phyloP scores from a whole-genome alignment of 2,329 filamentous ascomycete species.

The Stagonosporopsis chrysanthemi region DNA sequence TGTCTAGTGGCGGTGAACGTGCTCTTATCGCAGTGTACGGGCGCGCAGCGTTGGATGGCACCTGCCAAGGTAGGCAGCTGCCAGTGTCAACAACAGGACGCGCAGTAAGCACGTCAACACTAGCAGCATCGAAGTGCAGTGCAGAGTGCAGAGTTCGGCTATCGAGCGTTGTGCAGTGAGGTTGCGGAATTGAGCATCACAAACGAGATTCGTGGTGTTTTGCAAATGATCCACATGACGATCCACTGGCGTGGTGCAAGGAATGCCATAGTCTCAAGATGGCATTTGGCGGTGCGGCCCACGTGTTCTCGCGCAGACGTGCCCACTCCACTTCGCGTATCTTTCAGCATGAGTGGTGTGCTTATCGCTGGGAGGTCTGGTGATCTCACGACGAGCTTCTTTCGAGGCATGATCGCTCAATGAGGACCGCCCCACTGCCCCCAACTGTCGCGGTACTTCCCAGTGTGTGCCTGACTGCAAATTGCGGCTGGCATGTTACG shows the following conservation, averaged over 20 bases:
- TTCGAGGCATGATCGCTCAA: slow-evolving; percentile 12
- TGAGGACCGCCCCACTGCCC: slow-evolving; percentile 3
- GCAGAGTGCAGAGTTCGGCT: background rate
- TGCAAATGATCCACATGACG: slow-evolving; percentile 14
- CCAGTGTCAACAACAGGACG: slow-evolving; percentile 3
- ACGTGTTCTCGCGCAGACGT: slow-evolving; percentile 22
- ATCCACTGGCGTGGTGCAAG: slow-evolving; percentile 11
- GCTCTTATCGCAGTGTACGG: slow-evolving; percentile 14
- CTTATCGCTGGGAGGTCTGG: slow-evolving; percentile 17
- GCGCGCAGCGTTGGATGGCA: slow-evolving; percentile 11
- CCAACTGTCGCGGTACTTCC: slow-evolving; percentile 5
- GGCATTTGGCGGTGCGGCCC: slow-evolving; percentile 13
- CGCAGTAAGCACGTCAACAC: slow-evolving; percentile 8
- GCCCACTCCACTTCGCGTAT: slow-evolving; percentile 17
- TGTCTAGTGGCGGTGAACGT: slow-evolving; percentile 19
- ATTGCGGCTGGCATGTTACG: slow-evolving; percentile 16
- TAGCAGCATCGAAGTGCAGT: background rate
- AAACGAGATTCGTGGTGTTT: slow-evolving; percentile 10
- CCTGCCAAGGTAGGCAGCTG: slow-evolving; percentile 16
- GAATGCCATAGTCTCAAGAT: slow-evolving; percentile 17
- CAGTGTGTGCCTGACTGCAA: slow-evolving; percentile 4
- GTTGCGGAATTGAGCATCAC: background rate
- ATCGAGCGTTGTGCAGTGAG: background rate
- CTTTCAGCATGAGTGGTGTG: slow-evolving; percentile 1
- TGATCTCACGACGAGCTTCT: slow-evolving; percentile 2